Evolutionary conservation across 768 basidiomycete species (phyloP).

Genomic region (Pisolithus sp.): DNA sequence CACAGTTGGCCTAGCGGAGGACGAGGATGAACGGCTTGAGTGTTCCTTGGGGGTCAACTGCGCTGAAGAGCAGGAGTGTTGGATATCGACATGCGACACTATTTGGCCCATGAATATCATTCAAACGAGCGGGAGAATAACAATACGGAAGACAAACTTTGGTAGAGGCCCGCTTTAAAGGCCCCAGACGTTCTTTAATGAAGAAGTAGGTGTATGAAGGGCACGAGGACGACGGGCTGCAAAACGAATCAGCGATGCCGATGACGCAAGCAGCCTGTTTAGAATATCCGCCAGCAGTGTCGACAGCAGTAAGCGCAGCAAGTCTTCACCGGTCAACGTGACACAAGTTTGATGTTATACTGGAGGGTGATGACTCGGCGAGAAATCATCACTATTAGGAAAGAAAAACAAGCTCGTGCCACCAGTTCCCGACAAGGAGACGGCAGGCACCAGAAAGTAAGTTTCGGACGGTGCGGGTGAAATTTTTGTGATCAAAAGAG

Average conservation of each 20-base stretch:
- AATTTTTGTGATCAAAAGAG: not conserved
- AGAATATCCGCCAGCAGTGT: not conserved
- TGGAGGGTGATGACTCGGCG: conserved; percentile 5
- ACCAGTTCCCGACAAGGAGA: not conserved
- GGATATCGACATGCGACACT: conserved; percentile 29
- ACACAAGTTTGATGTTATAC: conserved; percentile 13
- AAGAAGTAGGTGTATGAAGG: conserved; percentile 19
- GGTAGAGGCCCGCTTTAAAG: conserved; percentile 15
- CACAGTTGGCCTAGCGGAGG: conserved; percentile 9
- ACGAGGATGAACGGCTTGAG: conserved; percentile 2
- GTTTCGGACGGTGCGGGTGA: not conserved
- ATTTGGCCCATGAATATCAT: conserved; percentile 22
- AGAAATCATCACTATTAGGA: conserved; percentile 7
- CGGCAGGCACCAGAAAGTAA: not conserved
- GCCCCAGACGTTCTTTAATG: conserved; percentile 8
- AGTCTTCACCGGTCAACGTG: conserved; percentile 5
- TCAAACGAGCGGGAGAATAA: not conserved
- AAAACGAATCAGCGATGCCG: conserved; percentile 13
- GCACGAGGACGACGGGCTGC: conserved; percentile 25
- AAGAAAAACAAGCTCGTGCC: not conserved
- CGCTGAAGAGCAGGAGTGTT: conserved; percentile 14
- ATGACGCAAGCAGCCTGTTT: conserved; percentile 17
- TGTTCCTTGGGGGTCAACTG: conserved; percentile 8
- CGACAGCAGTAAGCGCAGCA: not conserved
- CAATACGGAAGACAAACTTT: conserved; percentile 17